A percentile compares a stretch with the other conserved stretches of the same genome.
These are phyloP conservation scores for Fusarium sp. DNA, from an alignment of 2,329 filamentous ascomycete species.

Conservation along the genomic window DNA sequence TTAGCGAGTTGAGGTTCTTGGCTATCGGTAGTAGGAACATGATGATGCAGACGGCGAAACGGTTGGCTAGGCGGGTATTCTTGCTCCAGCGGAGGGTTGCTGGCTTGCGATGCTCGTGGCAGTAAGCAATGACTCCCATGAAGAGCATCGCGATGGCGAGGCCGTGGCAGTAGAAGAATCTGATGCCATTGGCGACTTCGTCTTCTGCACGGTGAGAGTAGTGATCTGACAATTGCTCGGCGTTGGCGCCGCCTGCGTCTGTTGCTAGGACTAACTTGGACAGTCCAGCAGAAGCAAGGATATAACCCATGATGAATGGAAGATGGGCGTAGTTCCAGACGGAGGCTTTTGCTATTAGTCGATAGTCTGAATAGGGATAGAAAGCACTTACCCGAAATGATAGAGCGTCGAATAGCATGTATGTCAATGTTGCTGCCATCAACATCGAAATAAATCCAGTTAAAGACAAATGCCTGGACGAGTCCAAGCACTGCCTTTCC, in stretches of 20 bases:
- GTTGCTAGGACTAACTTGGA: conserved; percentile 69
- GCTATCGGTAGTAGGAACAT: conserved; percentile 68
- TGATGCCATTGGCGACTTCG: conserved; percentile 64
- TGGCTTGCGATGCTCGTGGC: conserved; percentile 67
- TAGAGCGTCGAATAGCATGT: conserved; percentile 70
- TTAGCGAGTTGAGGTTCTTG: conserved; percentile 57
- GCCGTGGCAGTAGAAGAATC: conserved; percentile 75
- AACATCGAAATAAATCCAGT: conserved; percentile 74
- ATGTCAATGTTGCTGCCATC: conserved; percentile 67
- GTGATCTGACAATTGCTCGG: conserved; percentile 61
- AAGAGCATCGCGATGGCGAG: conserved; percentile 65
- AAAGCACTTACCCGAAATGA: conserved; percentile 52
- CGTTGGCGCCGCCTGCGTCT: conserved; percentile 62
- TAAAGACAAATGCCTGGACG: conserved; percentile 69
- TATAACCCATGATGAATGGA: conserved; percentile 72
- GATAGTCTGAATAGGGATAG: neutral
- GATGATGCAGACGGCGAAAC: conserved; percentile 61
- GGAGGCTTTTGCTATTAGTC: conserved; percentile 52
- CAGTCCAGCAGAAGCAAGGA: conserved; percentile 69
- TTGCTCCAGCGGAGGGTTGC: conserved; percentile 62
- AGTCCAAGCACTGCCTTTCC: conserved; percentile 72
- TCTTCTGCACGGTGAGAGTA: conserved; percentile 63
- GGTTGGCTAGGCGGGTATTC: conserved; percentile 62
- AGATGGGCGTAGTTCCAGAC: conserved; percentile 69
- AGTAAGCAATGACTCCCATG: conserved; percentile 66